Percentiles rank a stretch among this genome's conserved stretches.
Conservation (phyloP, 371 early-diverging fungal genomes). For the Rhizopus stolonifer region DNA sequence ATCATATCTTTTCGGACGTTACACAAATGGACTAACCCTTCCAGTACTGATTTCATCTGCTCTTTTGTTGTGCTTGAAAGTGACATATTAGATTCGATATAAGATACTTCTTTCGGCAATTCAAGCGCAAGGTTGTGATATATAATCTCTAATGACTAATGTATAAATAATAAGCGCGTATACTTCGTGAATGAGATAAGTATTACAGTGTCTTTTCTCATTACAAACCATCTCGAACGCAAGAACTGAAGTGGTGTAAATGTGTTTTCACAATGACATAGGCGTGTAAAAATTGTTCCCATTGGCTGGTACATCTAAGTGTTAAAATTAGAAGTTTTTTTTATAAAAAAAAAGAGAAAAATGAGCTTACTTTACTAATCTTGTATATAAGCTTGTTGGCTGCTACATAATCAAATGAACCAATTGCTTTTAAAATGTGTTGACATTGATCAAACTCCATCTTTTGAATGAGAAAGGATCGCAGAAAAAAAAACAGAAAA, state of each 20-base stretch:
- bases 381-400: constrained; percentile 50
- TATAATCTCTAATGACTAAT: constrained; percentile 30
- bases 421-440: constrained; percentile 47
- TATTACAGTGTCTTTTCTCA: constrained; percentile 49
- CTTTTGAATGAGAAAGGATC: background rate
- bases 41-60: constrained; percentile 17
- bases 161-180: background rate
- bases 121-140: constrained; percentile 38
- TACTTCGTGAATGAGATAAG: background rate
- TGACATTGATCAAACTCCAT: constrained; percentile 31
- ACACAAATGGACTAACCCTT: constrained; percentile 30
- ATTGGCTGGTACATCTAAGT: constrained; percentile 35
- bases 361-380: constrained; percentile 34
- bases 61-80: constrained; percentile 13
- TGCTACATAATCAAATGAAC: constrained; percentile 60
- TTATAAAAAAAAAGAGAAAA: background rate
- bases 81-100: constrained; percentile 9
- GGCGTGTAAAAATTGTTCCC: constrained; percentile 27
- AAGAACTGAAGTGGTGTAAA: constrained; percentile 43
- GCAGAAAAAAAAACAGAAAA: background rate
- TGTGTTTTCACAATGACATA: constrained; percentile 32
- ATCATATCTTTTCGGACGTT: constrained; percentile 37
- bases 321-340: no score
- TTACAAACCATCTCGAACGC: constrained; percentile 45
- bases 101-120: constrained; percentile 27